A percentile compares a stretch with the other conserved stretches of the same genome.
Conservation (phyloP, 2,329 filamentous ascomycete species). For the Epichloe festucae region DNA sequence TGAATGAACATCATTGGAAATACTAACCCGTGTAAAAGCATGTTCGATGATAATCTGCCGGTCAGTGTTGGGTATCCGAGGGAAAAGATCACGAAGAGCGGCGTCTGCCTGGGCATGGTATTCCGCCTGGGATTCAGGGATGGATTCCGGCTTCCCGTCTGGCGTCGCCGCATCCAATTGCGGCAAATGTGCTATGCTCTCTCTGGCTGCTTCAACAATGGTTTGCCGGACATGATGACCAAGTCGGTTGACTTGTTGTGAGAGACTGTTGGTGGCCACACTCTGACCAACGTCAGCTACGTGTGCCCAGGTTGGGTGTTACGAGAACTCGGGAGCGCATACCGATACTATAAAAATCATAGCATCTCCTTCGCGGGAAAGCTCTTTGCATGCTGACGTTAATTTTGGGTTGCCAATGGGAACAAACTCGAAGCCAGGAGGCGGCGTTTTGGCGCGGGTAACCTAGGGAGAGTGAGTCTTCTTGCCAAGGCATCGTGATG, state of each 20-base stretch:
- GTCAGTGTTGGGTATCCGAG: constrained; percentile 52
- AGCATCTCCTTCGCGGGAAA: constrained; percentile 47
- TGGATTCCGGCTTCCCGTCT: constrained; percentile 37
- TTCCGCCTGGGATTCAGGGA: constrained; percentile 44
- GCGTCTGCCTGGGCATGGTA: constrained; percentile 51
- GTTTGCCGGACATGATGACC: constrained; percentile 47
- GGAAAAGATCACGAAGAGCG: constrained; percentile 50
- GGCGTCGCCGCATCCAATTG: constrained; percentile 9
- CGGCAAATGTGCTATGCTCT: constrained; percentile 15
- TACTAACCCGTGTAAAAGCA: constrained; percentile 47
- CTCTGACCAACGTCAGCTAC: constrained; percentile 4
- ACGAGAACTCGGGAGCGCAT: constrained; percentile 7
- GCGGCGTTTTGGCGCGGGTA: constrained; percentile 37
- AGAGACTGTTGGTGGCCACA: constrained; percentile 24
- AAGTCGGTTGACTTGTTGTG: constrained; percentile 42
- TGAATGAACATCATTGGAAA: constrained; percentile 1
- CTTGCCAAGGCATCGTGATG: constrained; percentile 7
- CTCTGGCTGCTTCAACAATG: constrained; percentile 44
- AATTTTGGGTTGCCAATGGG: constrained; percentile 49
- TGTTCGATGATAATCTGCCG: constrained; percentile 48
- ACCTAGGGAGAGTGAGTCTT: constrained; percentile 29
- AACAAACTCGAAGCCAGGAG: constrained; percentile 50
- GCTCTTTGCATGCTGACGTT: constrained; percentile 49
- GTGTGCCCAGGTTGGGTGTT: neutral
- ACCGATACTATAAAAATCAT: constrained; percentile 57